Percentiles rank a stretch among this genome's conserved stretches.
These are phyloP conservation scores for Saturnispora silvae DNA, from an alignment of 805 yeast species.

Conservation along the genomic window DNA sequence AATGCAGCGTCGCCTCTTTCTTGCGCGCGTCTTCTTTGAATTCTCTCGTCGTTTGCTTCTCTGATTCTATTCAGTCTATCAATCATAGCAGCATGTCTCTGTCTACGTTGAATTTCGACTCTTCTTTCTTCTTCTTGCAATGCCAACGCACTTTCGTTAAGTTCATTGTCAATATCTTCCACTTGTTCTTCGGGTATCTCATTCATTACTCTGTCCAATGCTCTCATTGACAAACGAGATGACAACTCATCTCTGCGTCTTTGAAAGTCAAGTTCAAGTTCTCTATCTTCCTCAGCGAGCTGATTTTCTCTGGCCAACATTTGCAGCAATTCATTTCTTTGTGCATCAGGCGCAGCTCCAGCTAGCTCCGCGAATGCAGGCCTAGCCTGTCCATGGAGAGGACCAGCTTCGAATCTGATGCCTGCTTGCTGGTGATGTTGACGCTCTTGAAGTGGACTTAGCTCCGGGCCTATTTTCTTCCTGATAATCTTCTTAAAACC, in stretches of 20 bases:
- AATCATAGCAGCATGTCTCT: slow-evolving; percentile 4
- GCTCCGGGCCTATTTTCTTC: slow-evolving; percentile 46
- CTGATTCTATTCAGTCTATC: slow-evolving; percentile 4
- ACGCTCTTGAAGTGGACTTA: background rate
- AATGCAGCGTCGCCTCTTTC: background rate
- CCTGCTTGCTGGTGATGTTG: background rate
- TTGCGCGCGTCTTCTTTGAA: background rate
- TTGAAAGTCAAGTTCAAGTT: background rate
- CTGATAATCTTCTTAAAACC: slow-evolving; percentile 51
- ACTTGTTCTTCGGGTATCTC: background rate
- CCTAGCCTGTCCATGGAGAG: too few species aligned
- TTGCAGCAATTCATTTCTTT: background rate
- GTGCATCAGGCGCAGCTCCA: background rate
- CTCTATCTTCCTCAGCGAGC: background rate
- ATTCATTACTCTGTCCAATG: too few species aligned
- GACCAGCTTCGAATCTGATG: background rate
- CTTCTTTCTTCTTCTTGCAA: slow-evolving; percentile 9
- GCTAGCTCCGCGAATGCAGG: background rate
- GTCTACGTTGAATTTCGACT: slow-evolving; percentile 16
- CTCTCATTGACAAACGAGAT: background rate
- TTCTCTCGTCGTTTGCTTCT: slow-evolving; percentile 1
- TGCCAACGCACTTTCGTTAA: background rate
- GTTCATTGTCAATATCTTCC: background rate
- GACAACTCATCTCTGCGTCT: background rate
- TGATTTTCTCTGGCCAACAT: too few species aligned